These are phyloP conservation scores for Diaporthe destruens DNA, from an alignment of 2,329 filamentous ascomycete species.

Conservation along the genomic window DNA sequence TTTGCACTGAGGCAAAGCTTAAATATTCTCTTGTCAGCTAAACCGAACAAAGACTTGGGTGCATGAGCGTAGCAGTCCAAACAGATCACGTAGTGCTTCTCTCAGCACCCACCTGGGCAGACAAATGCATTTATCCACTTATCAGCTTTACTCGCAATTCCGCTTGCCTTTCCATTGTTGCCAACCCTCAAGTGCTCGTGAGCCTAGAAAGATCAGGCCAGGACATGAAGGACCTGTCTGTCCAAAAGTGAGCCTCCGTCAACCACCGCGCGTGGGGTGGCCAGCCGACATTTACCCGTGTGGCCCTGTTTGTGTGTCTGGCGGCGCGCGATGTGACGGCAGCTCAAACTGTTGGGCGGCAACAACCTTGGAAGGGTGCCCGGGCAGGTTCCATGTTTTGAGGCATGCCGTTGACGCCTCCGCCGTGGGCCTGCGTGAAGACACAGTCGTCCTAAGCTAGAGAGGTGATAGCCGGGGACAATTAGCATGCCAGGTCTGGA, in stretches of 20 bases:
- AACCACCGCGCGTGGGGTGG: neutral
- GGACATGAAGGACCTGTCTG: neutral
- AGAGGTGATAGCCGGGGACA: neutral
- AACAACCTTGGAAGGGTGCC: too few species aligned
- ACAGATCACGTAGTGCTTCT: neutral
- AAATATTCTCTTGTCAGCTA: neutral
- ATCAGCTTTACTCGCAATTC: neutral
- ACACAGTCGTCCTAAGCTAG: neutral
- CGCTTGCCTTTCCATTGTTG: neutral
- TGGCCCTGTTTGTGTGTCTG: neutral
- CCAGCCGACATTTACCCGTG: neutral
- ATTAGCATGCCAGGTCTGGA: neutral
- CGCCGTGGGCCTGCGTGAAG: neutral
- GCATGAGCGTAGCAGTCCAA: neutral
- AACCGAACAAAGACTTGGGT: neutral
- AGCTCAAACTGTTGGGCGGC: neutral
- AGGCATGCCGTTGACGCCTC: neutral
- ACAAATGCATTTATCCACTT: neutral
- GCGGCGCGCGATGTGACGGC: constrained; percentile 10
- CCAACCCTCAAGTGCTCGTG: neutral
- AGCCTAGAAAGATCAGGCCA: neutral
- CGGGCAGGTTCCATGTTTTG: neutral
- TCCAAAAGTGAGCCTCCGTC: neutral
- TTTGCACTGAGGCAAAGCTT: too few species aligned
- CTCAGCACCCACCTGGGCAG: too few species aligned